Evolutionary conservation across 2,329 filamentous ascomycete genomes (phyloP).

Genomic region (Bertia moriformis): DNA sequence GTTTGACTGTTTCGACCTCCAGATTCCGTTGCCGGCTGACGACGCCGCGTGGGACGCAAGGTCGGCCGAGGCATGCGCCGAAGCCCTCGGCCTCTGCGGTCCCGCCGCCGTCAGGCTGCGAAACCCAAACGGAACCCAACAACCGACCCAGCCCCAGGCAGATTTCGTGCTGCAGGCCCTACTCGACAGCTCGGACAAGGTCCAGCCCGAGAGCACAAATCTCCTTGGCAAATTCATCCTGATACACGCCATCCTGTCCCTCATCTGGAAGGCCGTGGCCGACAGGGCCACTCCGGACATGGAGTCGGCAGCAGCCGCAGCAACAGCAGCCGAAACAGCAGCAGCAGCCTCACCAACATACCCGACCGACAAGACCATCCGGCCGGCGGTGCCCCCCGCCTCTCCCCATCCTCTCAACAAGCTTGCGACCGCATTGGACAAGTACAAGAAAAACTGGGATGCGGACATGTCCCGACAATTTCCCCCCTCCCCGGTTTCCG

Average conservation of each 20-base stretch:
- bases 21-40: conserved; percentile 55
- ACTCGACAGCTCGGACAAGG: conserved; percentile 39
- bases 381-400: conserved; percentile 30
- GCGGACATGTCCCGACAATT: conserved; percentile 56
- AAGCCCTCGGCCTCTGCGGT: conserved; percentile 50
- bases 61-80: conserved; percentile 41
- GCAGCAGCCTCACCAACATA: too few species aligned
- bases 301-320: conserved; percentile 5
- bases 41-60: conserved; percentile 62
- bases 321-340: too few species aligned
- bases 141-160: conserved; percentile 50
- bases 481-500: conserved; percentile 30
- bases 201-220: conserved; percentile 54
- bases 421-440: conserved; percentile 42
- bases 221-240: conserved; percentile 62
- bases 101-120: conserved; percentile 31
- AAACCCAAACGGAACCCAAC: conserved; percentile 48
- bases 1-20: conserved; percentile 49
- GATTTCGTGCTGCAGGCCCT: conserved; percentile 45
- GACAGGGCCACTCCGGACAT: conserved; percentile 10
- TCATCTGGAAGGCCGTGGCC: conserved; percentile 33
- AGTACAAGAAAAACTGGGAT: conserved; percentile 63
- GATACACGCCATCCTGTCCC: conserved; percentile 51
- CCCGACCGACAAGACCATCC: conserved; percentile 19
- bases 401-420: conserved; percentile 26